phyloP scores from a whole-genome alignment of 148 eudicot genomes.

The Agrostemma githago region DNA sequence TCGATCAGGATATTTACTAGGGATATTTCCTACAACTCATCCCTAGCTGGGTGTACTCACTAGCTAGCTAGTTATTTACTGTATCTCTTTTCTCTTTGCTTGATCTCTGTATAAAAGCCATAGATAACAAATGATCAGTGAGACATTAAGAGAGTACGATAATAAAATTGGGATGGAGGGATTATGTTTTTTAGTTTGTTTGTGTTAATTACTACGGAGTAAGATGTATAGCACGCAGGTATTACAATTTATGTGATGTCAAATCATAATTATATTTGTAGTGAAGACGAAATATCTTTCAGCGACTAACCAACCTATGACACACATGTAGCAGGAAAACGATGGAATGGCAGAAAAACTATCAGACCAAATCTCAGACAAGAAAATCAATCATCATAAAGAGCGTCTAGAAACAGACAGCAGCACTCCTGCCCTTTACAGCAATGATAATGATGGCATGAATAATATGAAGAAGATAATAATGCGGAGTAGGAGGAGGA shows the following conservation, averaged over 20 bases:
- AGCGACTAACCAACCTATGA: background rate
- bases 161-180: no score
- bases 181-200: no score
- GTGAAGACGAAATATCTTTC: background rate
- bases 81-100: no score
- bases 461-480: conserved; percentile 25
- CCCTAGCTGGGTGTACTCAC: no score
- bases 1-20: no score
- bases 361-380: conserved; percentile 41
- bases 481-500: conserved; percentile 27
- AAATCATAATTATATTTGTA: background rate
- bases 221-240: no score
- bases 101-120: no score
- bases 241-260: background rate
- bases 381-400: conserved; percentile 22
- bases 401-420: conserved; percentile 42
- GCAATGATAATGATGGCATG: conserved; percentile 33
- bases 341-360: conserved; percentile 26
- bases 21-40: no score
- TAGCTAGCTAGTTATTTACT: no score
- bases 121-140: no score
- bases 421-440: conserved; percentile 70
- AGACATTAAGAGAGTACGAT: no score
- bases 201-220: no score
- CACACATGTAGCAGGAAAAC: conserved; percentile 36